A percentile compares a stretch with the other conserved stretches of the same genome.
phyloP scores from a whole-genome alignment of 306 rosid genomes.

The Datisca glomerata region DNA sequence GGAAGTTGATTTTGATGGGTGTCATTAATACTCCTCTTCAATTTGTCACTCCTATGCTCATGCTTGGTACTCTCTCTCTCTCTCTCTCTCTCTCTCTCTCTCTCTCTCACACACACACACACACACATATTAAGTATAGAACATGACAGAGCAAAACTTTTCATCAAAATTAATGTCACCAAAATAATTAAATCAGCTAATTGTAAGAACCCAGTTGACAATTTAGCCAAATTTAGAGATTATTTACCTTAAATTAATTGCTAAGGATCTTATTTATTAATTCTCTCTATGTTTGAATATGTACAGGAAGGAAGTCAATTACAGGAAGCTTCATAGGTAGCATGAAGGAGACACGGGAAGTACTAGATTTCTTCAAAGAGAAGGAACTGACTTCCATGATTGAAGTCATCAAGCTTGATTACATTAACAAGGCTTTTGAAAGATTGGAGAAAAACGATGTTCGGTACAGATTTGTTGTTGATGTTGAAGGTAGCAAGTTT shows the following conservation, averaged over 20 bases:
- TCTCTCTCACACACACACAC: too few species aligned
- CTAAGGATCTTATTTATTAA: not conserved
- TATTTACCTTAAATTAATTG: not conserved
- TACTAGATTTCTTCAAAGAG: constrained; percentile 34
- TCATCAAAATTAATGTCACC: too few species aligned
- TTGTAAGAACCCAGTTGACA: too few species aligned
- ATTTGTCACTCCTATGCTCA: constrained; percentile 19
- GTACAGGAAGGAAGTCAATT: constrained; percentile 26
- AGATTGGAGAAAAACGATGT: constrained; percentile 91
- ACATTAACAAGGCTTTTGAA: constrained; percentile 64
- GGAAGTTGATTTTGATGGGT: constrained; percentile 29
- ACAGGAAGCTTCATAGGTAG: constrained; percentile 42
- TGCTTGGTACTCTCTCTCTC: constrained; percentile 17
- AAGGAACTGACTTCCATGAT: constrained; percentile 50
- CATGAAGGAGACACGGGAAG: constrained; percentile 24
- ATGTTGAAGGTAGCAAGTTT: constrained; percentile 60
- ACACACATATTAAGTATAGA: too few species aligned
- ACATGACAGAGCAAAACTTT: not conserved
- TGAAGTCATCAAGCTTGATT: constrained; percentile 64
- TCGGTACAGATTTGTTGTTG: constrained; percentile 82
- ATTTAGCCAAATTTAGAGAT: too few species aligned
- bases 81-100: not conserved
- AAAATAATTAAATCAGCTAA: too few species aligned
- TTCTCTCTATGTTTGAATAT: not conserved
- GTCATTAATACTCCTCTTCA: constrained; percentile 26